Evolutionary conservation across 306 rosid species (phyloP).

Genomic region (Oemleria cerasiformis): DNA sequence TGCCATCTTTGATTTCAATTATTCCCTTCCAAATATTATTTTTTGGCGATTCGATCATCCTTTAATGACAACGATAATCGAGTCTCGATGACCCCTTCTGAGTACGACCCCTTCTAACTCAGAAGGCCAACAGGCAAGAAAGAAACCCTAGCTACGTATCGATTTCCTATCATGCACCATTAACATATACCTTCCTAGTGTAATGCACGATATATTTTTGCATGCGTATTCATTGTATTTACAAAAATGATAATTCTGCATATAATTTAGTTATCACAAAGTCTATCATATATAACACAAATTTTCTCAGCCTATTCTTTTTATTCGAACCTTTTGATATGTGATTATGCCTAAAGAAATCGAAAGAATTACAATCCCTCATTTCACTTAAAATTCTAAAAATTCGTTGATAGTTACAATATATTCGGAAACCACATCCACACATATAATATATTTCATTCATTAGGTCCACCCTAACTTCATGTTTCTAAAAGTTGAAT

Average conservation of each 20-base stretch:
- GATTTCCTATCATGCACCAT: neutral
- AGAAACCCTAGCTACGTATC: neutral
- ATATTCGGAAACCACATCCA: neutral
- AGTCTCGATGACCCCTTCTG: neutral
- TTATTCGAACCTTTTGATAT: no score
- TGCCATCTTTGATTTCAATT: neutral
- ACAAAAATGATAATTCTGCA: no score
- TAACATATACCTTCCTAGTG: no score
- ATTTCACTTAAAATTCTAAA: no score
- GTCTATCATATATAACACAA: no score
- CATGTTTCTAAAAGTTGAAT: neutral
- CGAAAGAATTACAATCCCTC: no score
- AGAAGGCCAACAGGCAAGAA: slow-evolving; percentile 6
- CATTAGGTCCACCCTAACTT: slow-evolving; percentile 6
- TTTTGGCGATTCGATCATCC: neutral
- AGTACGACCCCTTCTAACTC: neutral
- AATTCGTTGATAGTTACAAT: neutral
- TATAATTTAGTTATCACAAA: no score
- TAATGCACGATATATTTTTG: no score
- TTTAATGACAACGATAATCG: neutral
- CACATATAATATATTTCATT: neutral
- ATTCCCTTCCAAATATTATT: neutral
- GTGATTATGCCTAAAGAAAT: no score
- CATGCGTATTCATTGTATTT: no score
- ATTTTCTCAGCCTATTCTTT: no score